Percentiles rank a stretch among this genome's conserved stretches.
Evolutionary conservation across 768 basidiomycete species (phyloP).

Genomic region (Amanita rimosa): DNA sequence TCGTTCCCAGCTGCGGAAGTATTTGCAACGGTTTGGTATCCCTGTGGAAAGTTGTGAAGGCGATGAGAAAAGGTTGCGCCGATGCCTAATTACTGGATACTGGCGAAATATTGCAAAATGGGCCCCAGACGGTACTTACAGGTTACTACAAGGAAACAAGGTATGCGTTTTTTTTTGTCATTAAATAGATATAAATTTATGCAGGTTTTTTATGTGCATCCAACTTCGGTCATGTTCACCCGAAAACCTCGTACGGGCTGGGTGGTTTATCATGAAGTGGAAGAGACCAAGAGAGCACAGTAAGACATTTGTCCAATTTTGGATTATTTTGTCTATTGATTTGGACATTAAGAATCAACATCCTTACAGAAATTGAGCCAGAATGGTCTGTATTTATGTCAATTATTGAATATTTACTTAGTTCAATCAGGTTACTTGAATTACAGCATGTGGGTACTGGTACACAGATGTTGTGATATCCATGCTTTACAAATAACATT

Average conservation of each 20-base stretch:
- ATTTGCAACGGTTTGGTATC: conserved; percentile 82
- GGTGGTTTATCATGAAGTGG: conserved; percentile 93
- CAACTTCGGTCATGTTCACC: conserved; percentile 89
- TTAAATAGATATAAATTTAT: conserved; percentile 5
- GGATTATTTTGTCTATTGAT: conserved; percentile 9
- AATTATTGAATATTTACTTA: neutral
- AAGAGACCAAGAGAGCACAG: conserved; percentile 95
- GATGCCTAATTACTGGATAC: conserved; percentile 86
- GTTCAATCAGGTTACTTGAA: conserved; percentile 20
- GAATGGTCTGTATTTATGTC: conserved; percentile 53
- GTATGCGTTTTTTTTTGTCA: conserved; percentile 28
- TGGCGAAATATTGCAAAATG: conserved; percentile 91
- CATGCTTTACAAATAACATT: too few relatives aligned
- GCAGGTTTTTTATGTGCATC: conserved; percentile 83
- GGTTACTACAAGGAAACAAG: conserved; percentile 76
- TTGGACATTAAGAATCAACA: conserved; percentile 54
- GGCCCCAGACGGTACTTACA: conserved; percentile 88
- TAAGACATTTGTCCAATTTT: conserved; percentile 22
- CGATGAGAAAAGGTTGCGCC: conserved; percentile 71
- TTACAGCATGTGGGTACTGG: conserved; percentile 11
- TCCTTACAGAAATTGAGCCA: conserved; percentile 89
- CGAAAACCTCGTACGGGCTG: conserved; percentile 84
- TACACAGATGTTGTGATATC: neutral
- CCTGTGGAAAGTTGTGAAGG: conserved; percentile 83
- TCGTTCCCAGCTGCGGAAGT: conserved; percentile 89